Evolutionary conservation across 2,329 filamentous ascomycete genomes (phyloP), one percentile per base, ranked within the genome.

Genomic region (Xylariaceae sp.): DNA sequence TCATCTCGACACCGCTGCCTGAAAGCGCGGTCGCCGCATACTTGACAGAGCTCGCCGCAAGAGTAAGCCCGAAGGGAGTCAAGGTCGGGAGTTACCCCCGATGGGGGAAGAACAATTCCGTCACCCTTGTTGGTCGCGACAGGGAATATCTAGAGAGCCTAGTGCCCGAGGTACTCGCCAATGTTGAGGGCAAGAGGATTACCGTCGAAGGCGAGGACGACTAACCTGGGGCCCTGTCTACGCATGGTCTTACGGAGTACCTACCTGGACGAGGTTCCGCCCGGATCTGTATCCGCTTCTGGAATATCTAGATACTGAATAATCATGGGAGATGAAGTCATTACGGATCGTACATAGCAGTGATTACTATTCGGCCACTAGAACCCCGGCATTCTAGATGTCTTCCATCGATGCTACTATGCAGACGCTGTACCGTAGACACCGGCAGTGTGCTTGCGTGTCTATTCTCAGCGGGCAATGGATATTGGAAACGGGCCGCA

Each of bases 11-110:
- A 26, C 92, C 92, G 26, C 70, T 95, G 71, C 77, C 88, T 0
- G 94, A 99, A 77, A 96, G 91, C 70, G 81, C 80, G 16, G 84
- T 96, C 30, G 92, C 94, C 12, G 81, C 78, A 16, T 96, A 89
- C 68, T 76, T 99, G 65, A 92, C 90, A 1, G 80, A 89, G 60
- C 74, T 97, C 58, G 89, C 92, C 4, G 80, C 76, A 26, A 83
- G 83, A 69, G 87, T 92, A 19, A 86, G 84, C 68, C 75, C 83
- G 0, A 84, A 81, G 65, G 91, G 90, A 2, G 80, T 97, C 65
- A 97, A 97, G 74, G 90, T 97, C 15, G 94, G 94, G 44, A 95
- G 89, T 71, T 97, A 99, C 72, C 94, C 94, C 34, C 79, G 90
- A 51, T 96, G 92, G 91, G 89, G 88, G 5, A 92, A 89, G 65